Evolutionary conservation across 176 grass and related monocot species (phyloP).

Genomic region (Oryza officinalis): DNA sequence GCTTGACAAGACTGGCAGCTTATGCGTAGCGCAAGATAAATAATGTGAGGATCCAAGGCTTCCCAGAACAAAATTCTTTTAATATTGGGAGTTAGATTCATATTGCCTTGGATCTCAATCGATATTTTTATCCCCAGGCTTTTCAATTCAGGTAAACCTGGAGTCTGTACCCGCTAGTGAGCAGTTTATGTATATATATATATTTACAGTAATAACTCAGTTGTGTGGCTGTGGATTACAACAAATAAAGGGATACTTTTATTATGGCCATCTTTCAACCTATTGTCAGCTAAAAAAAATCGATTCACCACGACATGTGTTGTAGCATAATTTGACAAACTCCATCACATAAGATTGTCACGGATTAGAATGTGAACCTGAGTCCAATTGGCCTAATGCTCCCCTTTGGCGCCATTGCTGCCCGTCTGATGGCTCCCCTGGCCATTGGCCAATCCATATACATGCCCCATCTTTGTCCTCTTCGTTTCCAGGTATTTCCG

Average conservation of each 20-base stretch:
- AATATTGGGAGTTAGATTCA: background rate
- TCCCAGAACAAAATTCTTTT: background rate
- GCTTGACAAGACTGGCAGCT: background rate
- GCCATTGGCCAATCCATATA: constrained; percentile 53
- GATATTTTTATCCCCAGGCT: background rate
- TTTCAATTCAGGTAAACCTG: background rate
- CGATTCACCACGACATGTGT: constrained; percentile 9
- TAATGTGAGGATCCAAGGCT: background rate
- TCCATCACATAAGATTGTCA: constrained; percentile 23
- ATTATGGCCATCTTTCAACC: constrained; percentile 31
- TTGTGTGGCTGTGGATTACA: background rate
- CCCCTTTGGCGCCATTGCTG: constrained; percentile 18
- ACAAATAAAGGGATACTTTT: background rate
- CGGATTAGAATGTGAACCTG: background rate
- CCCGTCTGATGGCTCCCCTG: constrained; percentile 24
- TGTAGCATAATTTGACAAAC: background rate
- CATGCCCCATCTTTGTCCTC: constrained; percentile 85
- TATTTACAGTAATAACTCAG: constrained; percentile 33
- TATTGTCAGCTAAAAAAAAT: constrained; percentile 30
- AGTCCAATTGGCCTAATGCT: constrained; percentile 26
- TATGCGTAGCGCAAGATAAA: background rate
- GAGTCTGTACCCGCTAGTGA: background rate
- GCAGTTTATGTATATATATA: background rate
- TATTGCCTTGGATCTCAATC: background rate
- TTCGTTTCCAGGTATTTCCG: constrained; percentile 81